Conservation (phyloP, 352 stramenopile genomes). For the Elongisporangium undulatum region DNA sequence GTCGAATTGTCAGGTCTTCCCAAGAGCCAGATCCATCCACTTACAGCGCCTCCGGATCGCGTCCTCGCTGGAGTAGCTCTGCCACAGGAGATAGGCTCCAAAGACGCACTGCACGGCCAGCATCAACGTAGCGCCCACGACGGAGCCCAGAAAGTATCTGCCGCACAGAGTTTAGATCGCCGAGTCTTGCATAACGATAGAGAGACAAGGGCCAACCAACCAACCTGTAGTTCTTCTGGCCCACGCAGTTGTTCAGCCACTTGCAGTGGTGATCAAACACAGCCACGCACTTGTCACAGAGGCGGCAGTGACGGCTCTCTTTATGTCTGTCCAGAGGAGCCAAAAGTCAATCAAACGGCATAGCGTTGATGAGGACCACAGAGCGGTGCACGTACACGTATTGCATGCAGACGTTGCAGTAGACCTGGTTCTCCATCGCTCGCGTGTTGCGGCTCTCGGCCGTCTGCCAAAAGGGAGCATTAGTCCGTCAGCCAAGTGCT, state of each 20-base stretch:
- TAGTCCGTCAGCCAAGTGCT: background rate
- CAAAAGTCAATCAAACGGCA: constrained; percentile 1
- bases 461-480: constrained; percentile 6
- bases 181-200: too few relatives aligned
- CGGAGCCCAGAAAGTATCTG: constrained; percentile 70
- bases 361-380: background rate
- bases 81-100: constrained; percentile 52
- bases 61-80: constrained; percentile 40
- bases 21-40: constrained; percentile 5
- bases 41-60: constrained; percentile 36
- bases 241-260: constrained; percentile 96
- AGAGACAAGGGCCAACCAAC: background rate
- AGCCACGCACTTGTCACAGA: constrained; percentile 96
- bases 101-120: constrained; percentile 67
- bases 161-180: too few relatives aligned
- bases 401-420: constrained; percentile 88
- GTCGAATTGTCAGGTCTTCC: background rate
- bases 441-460: constrained; percentile 20
- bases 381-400: constrained; percentile 58
- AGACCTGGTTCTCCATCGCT: constrained; percentile 48
- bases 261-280: constrained; percentile 98
- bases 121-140: constrained; percentile 59
- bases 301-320: constrained; percentile 90
- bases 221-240: constrained; percentile 76
- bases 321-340: constrained; percentile 51